Conservation (phyloP, 352 stramenopile species). For the Phytophthora litchii region DNA sequence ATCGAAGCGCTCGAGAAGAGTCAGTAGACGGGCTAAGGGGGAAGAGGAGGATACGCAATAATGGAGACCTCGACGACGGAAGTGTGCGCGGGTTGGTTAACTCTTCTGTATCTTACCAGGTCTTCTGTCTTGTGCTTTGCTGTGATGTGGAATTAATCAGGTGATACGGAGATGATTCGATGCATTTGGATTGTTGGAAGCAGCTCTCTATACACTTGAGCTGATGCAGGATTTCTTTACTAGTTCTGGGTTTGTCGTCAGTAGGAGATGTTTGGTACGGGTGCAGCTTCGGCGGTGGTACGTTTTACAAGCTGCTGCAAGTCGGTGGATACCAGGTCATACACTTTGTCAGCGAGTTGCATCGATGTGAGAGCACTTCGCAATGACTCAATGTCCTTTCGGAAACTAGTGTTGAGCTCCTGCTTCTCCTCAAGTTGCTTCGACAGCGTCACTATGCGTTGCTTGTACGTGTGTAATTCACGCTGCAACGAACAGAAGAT, state of each 20-base stretch:
- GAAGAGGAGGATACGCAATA: conserved; percentile 8
- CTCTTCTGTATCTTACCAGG: conserved; percentile 17
- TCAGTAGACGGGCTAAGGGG: conserved; percentile 37
- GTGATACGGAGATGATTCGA: background rate
- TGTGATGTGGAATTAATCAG: too few species aligned
- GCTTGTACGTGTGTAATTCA: conserved; percentile 64
- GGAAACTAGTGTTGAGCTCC: conserved; percentile 63
- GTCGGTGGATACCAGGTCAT: conserved; percentile 60
- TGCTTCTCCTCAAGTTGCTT: conserved; percentile 64
- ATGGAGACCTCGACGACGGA: conserved; percentile 20
- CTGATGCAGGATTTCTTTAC: conserved; percentile 7
- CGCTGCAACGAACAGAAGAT: conserved; percentile 74
- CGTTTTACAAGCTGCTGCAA: conserved; percentile 50
- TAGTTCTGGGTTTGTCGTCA: conserved; percentile 10
- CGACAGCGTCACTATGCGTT: conserved; percentile 50
- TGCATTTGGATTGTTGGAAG: background rate
- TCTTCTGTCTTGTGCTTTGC: background rate
- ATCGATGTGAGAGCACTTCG: conserved; percentile 67
- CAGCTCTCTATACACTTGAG: conserved; percentile 19
- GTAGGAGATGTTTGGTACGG: conserved; percentile 6
- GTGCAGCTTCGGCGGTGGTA: conserved; percentile 13
- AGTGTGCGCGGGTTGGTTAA: conserved; percentile 9
- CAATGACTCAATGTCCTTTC: conserved; percentile 67
- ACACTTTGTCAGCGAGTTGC: conserved; percentile 67
- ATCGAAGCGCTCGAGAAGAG: conserved; percentile 79